Evolutionary conservation across 306 rosid species (phyloP).

Genomic region (peach (Prunus persica)): Prunus_persica_NCBIv2 NC_034009.1:28450001-28450500

Average conservation of each 20-base stretch:
- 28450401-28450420: not conserved
- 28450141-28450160: conserved; percentile 49
- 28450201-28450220: conserved; percentile 65
- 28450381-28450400: not conserved
- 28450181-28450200: conserved; percentile 67
- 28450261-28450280: conserved; percentile 57
- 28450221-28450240: conserved; percentile 53
- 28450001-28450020: not conserved
- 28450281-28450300: conserved; percentile 30
- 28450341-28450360: not conserved
- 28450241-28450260: conserved; percentile 48
- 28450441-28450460: not conserved
- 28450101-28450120: conserved; percentile 66
- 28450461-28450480: not conserved
- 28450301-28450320: conserved; percentile 16
- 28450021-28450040: not conserved
- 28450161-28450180: conserved; percentile 46
- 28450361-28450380: not conserved
- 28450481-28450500: not conserved
- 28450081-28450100: conserved; percentile 62
- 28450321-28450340: conserved; percentile 5
- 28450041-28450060: not conserved
- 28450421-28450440: not conserved
- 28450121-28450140: conserved; percentile 46
- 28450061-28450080: conserved; percentile 49